Evolutionary conservation across 208 protist species (phyloP).

Genomic region (Trypanosoma lewisi): DNA sequence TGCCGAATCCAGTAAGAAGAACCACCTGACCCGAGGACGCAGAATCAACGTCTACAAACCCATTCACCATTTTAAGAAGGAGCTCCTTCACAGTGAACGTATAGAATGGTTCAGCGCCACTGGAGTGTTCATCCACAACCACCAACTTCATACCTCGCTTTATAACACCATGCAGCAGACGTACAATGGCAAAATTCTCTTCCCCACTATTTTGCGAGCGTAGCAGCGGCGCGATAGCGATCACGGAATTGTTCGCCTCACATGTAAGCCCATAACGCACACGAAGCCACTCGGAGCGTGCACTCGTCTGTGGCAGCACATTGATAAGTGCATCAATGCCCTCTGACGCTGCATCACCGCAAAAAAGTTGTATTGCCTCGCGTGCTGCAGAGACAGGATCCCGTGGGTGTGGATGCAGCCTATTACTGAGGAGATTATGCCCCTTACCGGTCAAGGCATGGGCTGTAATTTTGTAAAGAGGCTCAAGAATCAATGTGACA

Average conservation of each 20-base stretch:
- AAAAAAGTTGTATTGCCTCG: slow-evolving; percentile 75
- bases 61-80: slow-evolving; percentile 48
- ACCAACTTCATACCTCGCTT: slow-evolving; percentile 29
- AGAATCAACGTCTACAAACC: slow-evolving; percentile 43
- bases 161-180: slow-evolving; percentile 58
- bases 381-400: slow-evolving; percentile 55
- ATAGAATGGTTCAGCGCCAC: slow-evolving; percentile 65
- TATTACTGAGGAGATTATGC: slow-evolving; percentile 35
- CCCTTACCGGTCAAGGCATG: slow-evolving; percentile 70
- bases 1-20: slow-evolving; percentile 51
- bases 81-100: slow-evolving; percentile 38
- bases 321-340: slow-evolving; percentile 62
- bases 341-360: slow-evolving; percentile 47
- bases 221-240: slow-evolving; percentile 58
- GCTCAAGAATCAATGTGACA: slow-evolving; percentile 98
- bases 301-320: slow-evolving; percentile 41
- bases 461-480: slow-evolving; percentile 98
- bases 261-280: slow-evolving; percentile 37
- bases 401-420: slow-evolving; percentile 49
- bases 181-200: slow-evolving; percentile 56
- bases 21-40: slow-evolving; percentile 70
- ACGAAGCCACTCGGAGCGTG: slow-evolving; percentile 40
- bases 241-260: slow-evolving; percentile 22
- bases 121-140: slow-evolving; percentile 67
- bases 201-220: slow-evolving; percentile 40